phyloP scores from a whole-genome alignment of 371 early-diverging fungal species.

The Lichtheimia ornata region DNA sequence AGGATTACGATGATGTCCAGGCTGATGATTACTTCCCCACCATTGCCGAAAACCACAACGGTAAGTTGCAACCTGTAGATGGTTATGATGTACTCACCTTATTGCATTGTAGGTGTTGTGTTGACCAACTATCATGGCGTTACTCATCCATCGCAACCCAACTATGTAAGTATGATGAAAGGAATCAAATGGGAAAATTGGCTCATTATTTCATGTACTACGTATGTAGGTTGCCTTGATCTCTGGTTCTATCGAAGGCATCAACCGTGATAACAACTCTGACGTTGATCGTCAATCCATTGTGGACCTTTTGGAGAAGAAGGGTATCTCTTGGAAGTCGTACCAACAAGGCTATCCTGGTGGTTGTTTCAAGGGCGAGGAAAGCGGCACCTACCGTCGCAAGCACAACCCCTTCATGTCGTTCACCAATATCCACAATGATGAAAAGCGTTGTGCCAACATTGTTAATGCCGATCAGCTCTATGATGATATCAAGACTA shows the following conservation, averaged over 20 bases:
- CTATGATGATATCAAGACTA: constrained; percentile 33
- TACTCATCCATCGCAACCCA: constrained; percentile 33
- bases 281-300: constrained; percentile 22
- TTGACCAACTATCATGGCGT: constrained; percentile 48
- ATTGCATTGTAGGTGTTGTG: constrained; percentile 28
- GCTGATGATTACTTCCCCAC: constrained; percentile 33
- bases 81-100: not conserved
- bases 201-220: no score
- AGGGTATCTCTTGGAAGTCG: constrained; percentile 48
- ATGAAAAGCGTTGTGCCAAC: constrained; percentile 49
- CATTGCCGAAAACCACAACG: constrained; percentile 26
- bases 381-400: constrained; percentile 33
- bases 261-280: constrained; percentile 20
- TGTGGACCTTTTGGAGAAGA: constrained; percentile 37
- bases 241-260: constrained; percentile 29
- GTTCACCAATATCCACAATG: constrained; percentile 37
- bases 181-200: not conserved
- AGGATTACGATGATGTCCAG: constrained; percentile 27
- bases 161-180: constrained; percentile 37
- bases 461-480: constrained; percentile 49
- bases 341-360: constrained; percentile 46
- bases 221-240: constrained; percentile 7
- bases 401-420: constrained; percentile 68
- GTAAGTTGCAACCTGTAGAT: not conserved
- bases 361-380: constrained; percentile 20